Evolutionary conservation across 2,329 filamentous ascomycete genomes (phyloP).

Genomic region (Diaporthe destruens): DNA sequence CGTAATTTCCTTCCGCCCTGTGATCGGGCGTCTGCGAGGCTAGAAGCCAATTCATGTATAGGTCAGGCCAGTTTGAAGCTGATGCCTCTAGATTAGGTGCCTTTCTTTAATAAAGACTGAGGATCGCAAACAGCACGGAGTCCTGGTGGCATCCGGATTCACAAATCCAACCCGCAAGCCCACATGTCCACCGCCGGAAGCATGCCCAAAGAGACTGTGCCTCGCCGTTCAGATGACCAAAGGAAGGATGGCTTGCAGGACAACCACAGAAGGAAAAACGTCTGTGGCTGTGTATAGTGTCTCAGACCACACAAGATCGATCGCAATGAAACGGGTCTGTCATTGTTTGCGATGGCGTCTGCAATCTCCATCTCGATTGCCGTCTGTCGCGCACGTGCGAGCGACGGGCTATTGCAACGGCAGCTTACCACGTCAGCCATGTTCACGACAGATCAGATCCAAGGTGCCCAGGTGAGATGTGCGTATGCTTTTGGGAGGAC

Average conservation of each 20-base stretch:
- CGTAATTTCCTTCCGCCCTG: not conserved
- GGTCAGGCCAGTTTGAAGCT: conserved; percentile 12
- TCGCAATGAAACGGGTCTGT: conserved; percentile 13
- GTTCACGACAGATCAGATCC: not conserved
- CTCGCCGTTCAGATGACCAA: not conserved
- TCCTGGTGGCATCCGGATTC: conserved; percentile 11
- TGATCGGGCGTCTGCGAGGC: conserved; percentile 7
- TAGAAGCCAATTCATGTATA: conserved; percentile 17
- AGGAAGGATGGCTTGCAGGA: conserved; percentile 18
- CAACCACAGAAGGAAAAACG: not conserved
- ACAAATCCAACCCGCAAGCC: not conserved
- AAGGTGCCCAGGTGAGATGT: not conserved
- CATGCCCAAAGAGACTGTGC: not conserved
- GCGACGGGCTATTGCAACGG: not conserved
- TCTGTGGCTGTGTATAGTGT: conserved; percentile 19
- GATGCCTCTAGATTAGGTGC: not conserved
- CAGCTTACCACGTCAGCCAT: not conserved
- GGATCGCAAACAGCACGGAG: not conserved
- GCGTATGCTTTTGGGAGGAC: not conserved
- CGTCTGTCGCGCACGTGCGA: conserved; percentile 15
- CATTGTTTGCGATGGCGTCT: conserved; percentile 22
- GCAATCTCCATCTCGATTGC: conserved; percentile 1
- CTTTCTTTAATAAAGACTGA: not conserved
- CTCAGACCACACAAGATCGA: conserved; percentile 24
- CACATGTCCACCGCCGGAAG: conserved; percentile 6